Base-by-base conservation (phyloP, 1,284 basidiomycete species). In the Prillingera fragicola region DNA sequence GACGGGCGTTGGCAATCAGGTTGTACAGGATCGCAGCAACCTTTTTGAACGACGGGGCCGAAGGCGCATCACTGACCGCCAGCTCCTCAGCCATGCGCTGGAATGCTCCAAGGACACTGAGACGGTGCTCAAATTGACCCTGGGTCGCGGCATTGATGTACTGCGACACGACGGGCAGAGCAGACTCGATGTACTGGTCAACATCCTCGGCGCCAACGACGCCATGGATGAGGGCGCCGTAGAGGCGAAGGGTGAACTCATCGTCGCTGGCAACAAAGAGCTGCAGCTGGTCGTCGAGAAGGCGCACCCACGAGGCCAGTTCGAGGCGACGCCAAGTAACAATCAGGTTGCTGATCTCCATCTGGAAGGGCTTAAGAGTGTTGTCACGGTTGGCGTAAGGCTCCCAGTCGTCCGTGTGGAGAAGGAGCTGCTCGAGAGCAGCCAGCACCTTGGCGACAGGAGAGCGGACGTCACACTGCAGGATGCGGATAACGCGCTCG, bases 381-480 rank as follows among this genome's bases (percentile, higher is more conserved):
- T 92, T 96, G 37, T 85, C 82, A 19, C 80, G 77, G 70, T 90
- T 92, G 10, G 94, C 85, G 59, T 87, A 98, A 58, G 84, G 83
- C 67, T 98, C 90, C 95, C 95, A 99, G 63, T 98, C 95, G 51
- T 95, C 88, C 9, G 83, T 88, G 54, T 95, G 87, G 33, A 84
- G 62, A 2, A 98, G 74, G 10, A 99, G 75, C 51, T 86, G 84
- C 67, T 99, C 95, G 33, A 97, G 67, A 3, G 84, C 83, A 0
- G 87, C 79, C 15, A 99, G 77, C 17, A 94, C 73, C 62, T 83
- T 84, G 6, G 94, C 90, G 5, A 97, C 73, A 0, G 95, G 83
- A 52, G 81, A 83, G 35, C 78, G 73, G 5, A 86, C 72, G 42
- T 80, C 76, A 15, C 94, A 74, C 1, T 73, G 67, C 31, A 90